Evolutionary conservation across 805 yeast species (phyloP).

Genomic region (Grigorovia yakushimaensis): DNA sequence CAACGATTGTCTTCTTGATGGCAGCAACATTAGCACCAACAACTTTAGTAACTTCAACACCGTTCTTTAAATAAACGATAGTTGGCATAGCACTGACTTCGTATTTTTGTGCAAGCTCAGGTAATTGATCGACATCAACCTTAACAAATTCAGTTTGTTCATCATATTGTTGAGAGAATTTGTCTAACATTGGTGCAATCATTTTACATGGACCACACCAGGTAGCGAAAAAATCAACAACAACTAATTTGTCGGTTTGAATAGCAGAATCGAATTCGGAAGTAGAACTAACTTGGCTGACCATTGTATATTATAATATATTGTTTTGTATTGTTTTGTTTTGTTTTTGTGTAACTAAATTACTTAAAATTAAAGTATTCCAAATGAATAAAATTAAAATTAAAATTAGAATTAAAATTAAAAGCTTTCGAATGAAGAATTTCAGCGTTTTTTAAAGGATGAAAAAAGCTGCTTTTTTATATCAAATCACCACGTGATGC

Average conservation of each 20-base stretch:
- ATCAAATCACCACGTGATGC: too few relatives aligned
- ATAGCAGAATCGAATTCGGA: constrained; percentile 63
- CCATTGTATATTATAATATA: constrained; percentile 37
- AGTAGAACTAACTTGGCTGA: constrained; percentile 38
- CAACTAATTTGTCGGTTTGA: constrained; percentile 56
- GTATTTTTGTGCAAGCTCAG: constrained; percentile 59
- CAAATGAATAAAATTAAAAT: too few relatives aligned
- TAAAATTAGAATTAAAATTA: too few relatives aligned
- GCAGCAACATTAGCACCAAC: constrained; percentile 88
- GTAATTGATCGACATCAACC: constrained; percentile 83
- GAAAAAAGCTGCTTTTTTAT: too few relatives aligned
- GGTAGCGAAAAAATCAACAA: constrained; percentile 91
- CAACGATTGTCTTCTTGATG: constrained; percentile 56
- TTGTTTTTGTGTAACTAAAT: background rate
- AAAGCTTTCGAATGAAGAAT: too few relatives aligned
- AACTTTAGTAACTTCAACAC: constrained; percentile 67
- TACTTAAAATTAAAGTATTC: too few relatives aligned
- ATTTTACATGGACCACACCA: constrained; percentile 99
- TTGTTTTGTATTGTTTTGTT: constrained; percentile 1
- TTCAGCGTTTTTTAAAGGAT: too few relatives aligned
- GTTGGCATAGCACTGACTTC: constrained; percentile 59
- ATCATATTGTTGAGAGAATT: constrained; percentile 55
- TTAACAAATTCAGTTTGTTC: constrained; percentile 63
- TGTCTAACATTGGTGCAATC: constrained; percentile 88
- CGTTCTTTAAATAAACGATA: constrained; percentile 68